A percentile compares a stretch with the other conserved stretches of the same genome.
Conservation (phyloP, 176 grass and related monocot genomes). For the Carex scoparia region DNA sequence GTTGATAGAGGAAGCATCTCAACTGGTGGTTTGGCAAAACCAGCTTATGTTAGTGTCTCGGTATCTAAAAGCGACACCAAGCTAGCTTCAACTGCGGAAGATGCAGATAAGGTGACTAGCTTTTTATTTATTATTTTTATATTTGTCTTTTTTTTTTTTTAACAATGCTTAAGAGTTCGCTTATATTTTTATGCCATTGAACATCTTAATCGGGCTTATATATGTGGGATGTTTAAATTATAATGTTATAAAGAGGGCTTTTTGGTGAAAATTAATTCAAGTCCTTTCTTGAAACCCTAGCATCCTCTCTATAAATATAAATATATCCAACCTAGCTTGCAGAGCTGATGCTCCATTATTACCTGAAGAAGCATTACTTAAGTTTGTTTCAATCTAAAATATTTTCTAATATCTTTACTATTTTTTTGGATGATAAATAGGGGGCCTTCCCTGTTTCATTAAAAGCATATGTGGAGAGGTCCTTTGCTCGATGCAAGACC, state of each 20-base stretch:
- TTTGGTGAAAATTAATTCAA: not conserved
- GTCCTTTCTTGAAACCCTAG: too few species aligned
- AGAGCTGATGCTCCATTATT: not conserved
- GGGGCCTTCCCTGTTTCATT: slow-evolving; percentile 65
- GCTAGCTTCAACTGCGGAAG: slow-evolving; percentile 34
- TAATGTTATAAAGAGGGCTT: not conserved
- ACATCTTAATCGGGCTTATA: not conserved
- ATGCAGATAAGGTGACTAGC: slow-evolving; percentile 52
- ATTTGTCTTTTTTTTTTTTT: not conserved
- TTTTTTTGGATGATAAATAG: slow-evolving; percentile 44
- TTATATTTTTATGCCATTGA: not conserved
- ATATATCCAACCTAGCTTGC: not conserved
- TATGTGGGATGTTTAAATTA: not conserved
- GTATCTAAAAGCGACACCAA: slow-evolving; percentile 44
- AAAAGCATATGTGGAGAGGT: slow-evolving; percentile 55
- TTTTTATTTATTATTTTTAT: slow-evolving; percentile 19
- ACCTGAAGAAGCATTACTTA: not conserved
- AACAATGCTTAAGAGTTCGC: not conserved
- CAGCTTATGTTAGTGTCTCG: slow-evolving; percentile 71
- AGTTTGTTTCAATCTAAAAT: not conserved
- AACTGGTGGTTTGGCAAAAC: slow-evolving; percentile 50
- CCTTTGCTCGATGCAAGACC: slow-evolving; percentile 70
- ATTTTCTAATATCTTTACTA: not conserved
- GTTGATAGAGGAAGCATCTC: slow-evolving; percentile 48
- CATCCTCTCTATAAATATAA: too few species aligned